Evolutionary conservation across 495 filamentous ascomycete genomes (phyloP), one percentile per base, ranked within the genome.

Genomic region (Bombardia bombarda): DNA sequence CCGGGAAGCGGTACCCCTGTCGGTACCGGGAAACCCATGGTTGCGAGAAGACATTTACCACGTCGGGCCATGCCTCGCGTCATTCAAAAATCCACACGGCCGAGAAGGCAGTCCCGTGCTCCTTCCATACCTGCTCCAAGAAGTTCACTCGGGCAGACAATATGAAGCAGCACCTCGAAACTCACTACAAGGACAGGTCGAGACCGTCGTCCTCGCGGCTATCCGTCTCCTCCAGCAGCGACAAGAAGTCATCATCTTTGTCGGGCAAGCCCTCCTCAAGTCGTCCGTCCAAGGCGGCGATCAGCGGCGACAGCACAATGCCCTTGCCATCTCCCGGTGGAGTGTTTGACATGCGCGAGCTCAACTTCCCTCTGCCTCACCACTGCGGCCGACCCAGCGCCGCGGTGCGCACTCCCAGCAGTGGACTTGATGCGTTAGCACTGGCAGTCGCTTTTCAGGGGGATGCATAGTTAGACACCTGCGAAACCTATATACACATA

Each of bases 11-110:
- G 24, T 84, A 79, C 47, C 77, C 79, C 0, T 85, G 83, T 52
- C 75, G 82, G 14, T 79, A 64, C 52, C 74, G 77, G 23, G 73
- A 80, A 21, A 73, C 70, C 14, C 83, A 84, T 54, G 70, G 76
- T 10, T 92, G 86, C 60, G 69, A 77, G 22, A 86, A 86, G 51
- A 87, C 84, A 0, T 97, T 97, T 62, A 96, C 90, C 33, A 97
- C 90, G 0, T 96, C 92, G 0, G 90, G 90, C 34, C 90, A 97
- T 56, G 87, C 92, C 2, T 90, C 90, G n/a, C 82, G 90, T 7
- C 90, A 97, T 57, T 89, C 88, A 40, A 94, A 95, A 60, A 95
- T 95, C 57, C 90, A 97, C 65, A 95, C 90, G 0, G 90, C 87
- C 18, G 88, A 95, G 67, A 97, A 97, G 67, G 87, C 83, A 34